phyloP scores from a whole-genome alignment of 352 stramenopile species.

The Pythium phragmitis region DNA sequence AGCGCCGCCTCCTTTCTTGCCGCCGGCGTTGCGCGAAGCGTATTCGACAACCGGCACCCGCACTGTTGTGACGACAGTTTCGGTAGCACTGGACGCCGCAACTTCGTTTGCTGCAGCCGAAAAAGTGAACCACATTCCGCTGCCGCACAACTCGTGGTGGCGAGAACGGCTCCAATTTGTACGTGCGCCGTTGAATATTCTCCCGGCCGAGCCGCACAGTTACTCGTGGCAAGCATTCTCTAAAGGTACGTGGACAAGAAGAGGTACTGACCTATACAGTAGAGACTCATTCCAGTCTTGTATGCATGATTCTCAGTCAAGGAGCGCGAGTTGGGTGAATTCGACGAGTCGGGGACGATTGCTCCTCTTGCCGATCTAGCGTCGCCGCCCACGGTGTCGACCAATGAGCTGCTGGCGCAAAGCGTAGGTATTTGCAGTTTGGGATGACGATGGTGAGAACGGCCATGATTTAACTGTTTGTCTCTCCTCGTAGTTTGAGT shows the following conservation, averaged over 20 bases:
- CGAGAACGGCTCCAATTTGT: constrained; percentile 24
- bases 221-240: neutral
- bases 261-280: neutral
- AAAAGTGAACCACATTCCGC: constrained; percentile 13
- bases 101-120: neutral
- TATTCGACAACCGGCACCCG: constrained; percentile 11
- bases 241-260: neutral
- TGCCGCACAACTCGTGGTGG: constrained; percentile 31
- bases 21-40: constrained; percentile 6
- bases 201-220: constrained; percentile 2
- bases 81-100: constrained; percentile 3
- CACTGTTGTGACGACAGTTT: constrained; percentile 21
- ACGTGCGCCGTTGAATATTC: constrained; percentile 30
- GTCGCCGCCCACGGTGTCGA: constrained; percentile 5
- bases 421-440: constrained; percentile 2
- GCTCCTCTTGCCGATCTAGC: neutral
- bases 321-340: constrained; percentile 13
- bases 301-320: constrained; percentile 4
- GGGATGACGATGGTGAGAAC: neutral
- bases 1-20: neutral
- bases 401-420: constrained; percentile 9
- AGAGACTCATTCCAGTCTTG: neutral
- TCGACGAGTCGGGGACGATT: constrained; percentile 4
- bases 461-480: neutral
- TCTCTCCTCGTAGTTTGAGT: constrained; percentile 13